A percentile compares a stretch with the other conserved stretches of the same genome.
Evolutionary conservation across 768 basidiomycete species (phyloP).

Genomic region (Phylloporus sp.): DNA sequence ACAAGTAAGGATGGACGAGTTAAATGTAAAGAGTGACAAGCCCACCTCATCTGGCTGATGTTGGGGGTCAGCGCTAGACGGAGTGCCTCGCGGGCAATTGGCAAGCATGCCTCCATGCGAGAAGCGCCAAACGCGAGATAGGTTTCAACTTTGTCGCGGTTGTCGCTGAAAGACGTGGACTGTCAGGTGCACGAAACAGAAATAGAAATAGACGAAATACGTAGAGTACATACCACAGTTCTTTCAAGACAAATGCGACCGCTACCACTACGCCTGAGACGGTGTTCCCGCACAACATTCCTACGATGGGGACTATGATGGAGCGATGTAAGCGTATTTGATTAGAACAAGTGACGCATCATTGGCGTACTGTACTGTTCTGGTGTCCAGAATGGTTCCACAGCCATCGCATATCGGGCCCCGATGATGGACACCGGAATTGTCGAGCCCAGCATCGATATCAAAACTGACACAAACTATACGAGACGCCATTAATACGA

Average conservation of each 20-base stretch:
- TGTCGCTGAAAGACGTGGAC: conserved; percentile 49
- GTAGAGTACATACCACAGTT: conserved; percentile 54
- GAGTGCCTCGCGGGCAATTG: conserved; percentile 76
- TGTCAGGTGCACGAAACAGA: neutral
- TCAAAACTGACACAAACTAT: conserved; percentile 60
- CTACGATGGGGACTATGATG: conserved; percentile 67
- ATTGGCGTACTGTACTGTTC: conserved; percentile 65
- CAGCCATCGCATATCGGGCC: conserved; percentile 68
- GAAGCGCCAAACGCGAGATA: conserved; percentile 85
- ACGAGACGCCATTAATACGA: neutral
- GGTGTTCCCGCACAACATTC: conserved; percentile 82
- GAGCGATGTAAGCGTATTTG: neutral
- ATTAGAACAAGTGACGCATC: neutral
- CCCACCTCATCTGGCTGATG: conserved; percentile 82
- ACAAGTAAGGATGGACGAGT: neutral
- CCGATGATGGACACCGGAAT: conserved; percentile 79
- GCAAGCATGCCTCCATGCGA: conserved; percentile 77
- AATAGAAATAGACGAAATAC: neutral
- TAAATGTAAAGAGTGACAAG: neutral
- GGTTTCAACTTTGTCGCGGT: conserved; percentile 80
- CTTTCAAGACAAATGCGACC: conserved; percentile 66
- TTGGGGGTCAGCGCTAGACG: conserved; percentile 74
- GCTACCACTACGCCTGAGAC: conserved; percentile 74
- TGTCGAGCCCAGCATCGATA: conserved; percentile 70
- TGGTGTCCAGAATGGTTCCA: conserved; percentile 79